Evolutionary conservation across 805 yeast genomes (phyloP).

Genomic region (Candida broadrunensis): DNA sequence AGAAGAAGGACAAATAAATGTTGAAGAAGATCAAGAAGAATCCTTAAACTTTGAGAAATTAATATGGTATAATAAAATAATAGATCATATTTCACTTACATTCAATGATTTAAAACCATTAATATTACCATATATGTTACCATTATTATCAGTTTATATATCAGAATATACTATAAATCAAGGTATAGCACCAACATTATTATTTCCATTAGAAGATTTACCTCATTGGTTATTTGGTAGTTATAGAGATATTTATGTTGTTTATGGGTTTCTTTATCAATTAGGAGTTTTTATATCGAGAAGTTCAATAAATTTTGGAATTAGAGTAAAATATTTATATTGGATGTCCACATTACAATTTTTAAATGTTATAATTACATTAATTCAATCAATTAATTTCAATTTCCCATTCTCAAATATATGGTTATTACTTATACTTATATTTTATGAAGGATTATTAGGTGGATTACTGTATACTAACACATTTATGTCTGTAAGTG

Average conservation of each 20-base stretch:
- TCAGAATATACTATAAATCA: constrained; percentile 89
- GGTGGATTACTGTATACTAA: constrained; percentile 93
- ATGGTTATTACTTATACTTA: constrained; percentile 57
- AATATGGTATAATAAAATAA: background rate
- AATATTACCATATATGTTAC: constrained; percentile 72
- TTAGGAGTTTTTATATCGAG: constrained; percentile 90
- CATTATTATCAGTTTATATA: constrained; percentile 77
- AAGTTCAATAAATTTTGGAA: constrained; percentile 65
- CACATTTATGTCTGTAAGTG: constrained; percentile 77
- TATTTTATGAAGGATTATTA: constrained; percentile 83
- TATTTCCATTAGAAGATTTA: constrained; percentile 68
- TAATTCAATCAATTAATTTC: constrained; percentile 59
- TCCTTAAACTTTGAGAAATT: background rate
- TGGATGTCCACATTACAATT: constrained; percentile 65
- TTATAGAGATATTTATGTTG: constrained; percentile 85
- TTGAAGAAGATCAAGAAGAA: background rate
- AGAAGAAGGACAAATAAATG: background rate
- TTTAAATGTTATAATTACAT: constrained; percentile 54
- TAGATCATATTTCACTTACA: constrained; percentile 17
- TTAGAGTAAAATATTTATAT: constrained; percentile 59
- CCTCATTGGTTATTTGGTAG: constrained; percentile 56
- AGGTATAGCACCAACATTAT: constrained; percentile 83
- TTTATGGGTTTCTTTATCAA: constrained; percentile 87
- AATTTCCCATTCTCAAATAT: constrained; percentile 56
- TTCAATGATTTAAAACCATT: constrained; percentile 37